Percentiles rank a stretch among this genome's conserved stretches.
Conservation (phyloP, 2,329 filamentous ascomycete species). For the Aspergillus calidoustus region DNA sequence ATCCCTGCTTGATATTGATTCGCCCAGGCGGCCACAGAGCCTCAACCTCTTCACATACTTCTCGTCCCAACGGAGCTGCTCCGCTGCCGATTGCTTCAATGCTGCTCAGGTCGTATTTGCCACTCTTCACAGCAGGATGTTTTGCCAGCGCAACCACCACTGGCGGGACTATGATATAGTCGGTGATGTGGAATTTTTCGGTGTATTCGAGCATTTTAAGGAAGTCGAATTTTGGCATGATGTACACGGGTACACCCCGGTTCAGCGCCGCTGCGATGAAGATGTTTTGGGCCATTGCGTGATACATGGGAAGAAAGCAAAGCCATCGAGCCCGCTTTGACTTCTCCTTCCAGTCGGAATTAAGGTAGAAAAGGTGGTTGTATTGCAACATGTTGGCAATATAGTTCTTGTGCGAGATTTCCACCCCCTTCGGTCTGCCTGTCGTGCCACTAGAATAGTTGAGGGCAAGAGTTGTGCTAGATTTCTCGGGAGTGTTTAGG, state of each 20-base stretch:
- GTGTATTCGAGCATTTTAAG: slow-evolving; percentile 70
- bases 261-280: slow-evolving; percentile 65
- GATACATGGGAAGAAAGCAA: slow-evolving; percentile 78
- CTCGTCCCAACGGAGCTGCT: slow-evolving; percentile 66
- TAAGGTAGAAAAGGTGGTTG: slow-evolving; percentile 51
- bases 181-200: slow-evolving; percentile 70
- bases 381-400: slow-evolving; percentile 71
- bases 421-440: slow-evolving; percentile 81
- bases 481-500: slow-evolving; percentile 46
- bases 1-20: slow-evolving; percentile 70
- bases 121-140: slow-evolving; percentile 61
- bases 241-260: slow-evolving; percentile 66
- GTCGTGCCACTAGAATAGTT: slow-evolving; percentile 80
- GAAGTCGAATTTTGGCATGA: slow-evolving; percentile 81
- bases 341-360: slow-evolving; percentile 55
- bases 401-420: slow-evolving; percentile 78
- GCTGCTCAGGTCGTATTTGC: slow-evolving; percentile 69
- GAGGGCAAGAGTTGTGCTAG: slow-evolving; percentile 58
- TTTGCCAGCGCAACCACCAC: slow-evolving; percentile 76
- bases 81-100: slow-evolving; percentile 65
- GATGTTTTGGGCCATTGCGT: slow-evolving; percentile 73
- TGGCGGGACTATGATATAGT: slow-evolving; percentile 71
- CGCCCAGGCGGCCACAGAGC: slow-evolving; percentile 56
- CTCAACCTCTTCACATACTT: slow-evolving; percentile 63
- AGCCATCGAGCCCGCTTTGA: slow-evolving; percentile 54